Evolutionary conservation across 345 rosid genomes (phyloP), one percentile per base, ranked within the genome.

Genomic region (Tarenaya hassleriana): DNA sequence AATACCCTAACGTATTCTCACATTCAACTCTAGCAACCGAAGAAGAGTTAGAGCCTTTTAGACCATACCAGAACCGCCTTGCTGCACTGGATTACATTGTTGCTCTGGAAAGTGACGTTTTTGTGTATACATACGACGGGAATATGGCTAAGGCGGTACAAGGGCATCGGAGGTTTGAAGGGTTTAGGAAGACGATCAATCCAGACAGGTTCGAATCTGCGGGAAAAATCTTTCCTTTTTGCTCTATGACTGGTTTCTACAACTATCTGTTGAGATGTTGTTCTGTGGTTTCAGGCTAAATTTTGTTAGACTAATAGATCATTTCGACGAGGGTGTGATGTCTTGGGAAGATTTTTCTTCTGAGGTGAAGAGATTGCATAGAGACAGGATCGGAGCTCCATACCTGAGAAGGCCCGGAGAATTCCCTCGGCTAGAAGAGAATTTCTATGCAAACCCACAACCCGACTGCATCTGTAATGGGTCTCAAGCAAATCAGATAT

Each of bases 131-230:
- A 4, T 87, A 91, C 4, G 96, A 91, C 53, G 98, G 98, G 17
- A 91, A 91, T 50, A 91, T 91, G 98, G 98, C 98, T 10, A 91
- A 82, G 70, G 96, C 98, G 11, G 98, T 90, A 46, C 95, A 90
- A 69, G 97, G 97, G 21, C 97, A 90, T 35, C 54, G 97, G 67
- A 68, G 75, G 52, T 90, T 86, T 53, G 88, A 81, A 74, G 94
- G 97, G 41, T 90, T 83, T 52, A 68, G 83, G 40, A 90, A 79
- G 70, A 81, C 95, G 20, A 81, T 90, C 48, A 83, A 78, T 62
- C 97, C 97, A 24, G 81, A 86, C 81, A 77, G 84, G 97, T 89
- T 56, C 32, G 45, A 12, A 33, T 24, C 8, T 27, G 46, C 52
- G 60, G 14, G 39, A 43, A 5, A 24, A 32, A 34, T 11, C 17